A percentile compares a stretch with the other conserved stretches of the same genome.
phyloP scores from a whole-genome alignment of 331 rosid species.

The Pyracantha coccinea region DNA sequence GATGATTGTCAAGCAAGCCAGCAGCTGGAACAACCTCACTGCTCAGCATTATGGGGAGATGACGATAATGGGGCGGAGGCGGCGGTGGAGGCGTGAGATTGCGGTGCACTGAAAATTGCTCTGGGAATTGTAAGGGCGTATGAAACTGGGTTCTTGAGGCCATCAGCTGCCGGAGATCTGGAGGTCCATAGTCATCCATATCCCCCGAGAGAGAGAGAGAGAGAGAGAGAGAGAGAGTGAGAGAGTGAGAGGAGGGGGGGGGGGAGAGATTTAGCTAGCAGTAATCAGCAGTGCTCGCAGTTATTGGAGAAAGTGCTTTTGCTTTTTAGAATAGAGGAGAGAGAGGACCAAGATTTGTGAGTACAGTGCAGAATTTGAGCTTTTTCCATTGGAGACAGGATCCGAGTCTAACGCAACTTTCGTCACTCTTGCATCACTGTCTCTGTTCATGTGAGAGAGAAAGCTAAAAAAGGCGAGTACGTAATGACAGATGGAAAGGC shows the following conservation, averaged over 20 bases:
- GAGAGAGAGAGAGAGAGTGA: neutral
- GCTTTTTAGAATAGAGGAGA: neutral
- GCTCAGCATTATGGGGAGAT: neutral
- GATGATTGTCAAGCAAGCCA: neutral
- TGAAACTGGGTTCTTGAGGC: constrained; percentile 30
- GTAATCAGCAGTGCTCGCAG: neutral
- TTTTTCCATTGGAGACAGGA: constrained; percentile 59
- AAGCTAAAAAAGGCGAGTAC: neutral
- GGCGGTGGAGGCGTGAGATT: neutral
- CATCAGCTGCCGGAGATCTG: constrained; percentile 54
- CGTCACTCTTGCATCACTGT: constrained; percentile 39
- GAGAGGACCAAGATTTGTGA: neutral
- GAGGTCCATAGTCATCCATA: constrained; percentile 37
- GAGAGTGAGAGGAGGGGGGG: neutral
- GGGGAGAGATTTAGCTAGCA: neutral
- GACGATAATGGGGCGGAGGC: neutral
- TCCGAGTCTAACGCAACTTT: constrained; percentile 83
- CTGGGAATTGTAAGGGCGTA: constrained; percentile 14
- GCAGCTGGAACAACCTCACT: neutral
- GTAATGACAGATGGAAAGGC: too few relatives aligned
- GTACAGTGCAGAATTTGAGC: constrained; percentile 5
- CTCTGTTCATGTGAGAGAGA: neutral
- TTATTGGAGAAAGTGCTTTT: neutral
- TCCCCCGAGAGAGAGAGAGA: neutral
- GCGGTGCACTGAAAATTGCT: constrained; percentile 21